phyloP scores from a whole-genome alignment of 495 filamentous ascomycete genomes.

The Aspergillus haitiensis region DNA sequence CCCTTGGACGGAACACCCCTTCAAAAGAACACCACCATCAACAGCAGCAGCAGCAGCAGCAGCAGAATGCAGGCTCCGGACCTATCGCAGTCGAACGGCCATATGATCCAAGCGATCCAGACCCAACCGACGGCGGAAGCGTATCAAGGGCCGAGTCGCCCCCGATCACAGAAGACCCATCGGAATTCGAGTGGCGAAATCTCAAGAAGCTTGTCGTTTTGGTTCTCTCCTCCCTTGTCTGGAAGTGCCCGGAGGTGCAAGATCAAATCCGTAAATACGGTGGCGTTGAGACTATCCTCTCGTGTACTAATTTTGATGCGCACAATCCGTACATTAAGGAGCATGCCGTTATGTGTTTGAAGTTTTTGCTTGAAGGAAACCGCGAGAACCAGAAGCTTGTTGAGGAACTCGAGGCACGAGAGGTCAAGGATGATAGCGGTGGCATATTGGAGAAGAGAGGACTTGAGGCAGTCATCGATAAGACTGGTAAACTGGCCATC shows the following conservation, averaged over 20 bases:
- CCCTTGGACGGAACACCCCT: constrained; percentile 36
- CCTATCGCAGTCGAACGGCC: constrained; percentile 59
- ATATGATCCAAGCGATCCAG: constrained; percentile 53
- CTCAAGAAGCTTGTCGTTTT: constrained; percentile 90
- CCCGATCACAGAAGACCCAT: constrained; percentile 74
- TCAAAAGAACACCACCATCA: constrained; percentile 16
- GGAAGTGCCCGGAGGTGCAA: constrained; percentile 78
- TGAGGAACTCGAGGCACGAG: constrained; percentile 59
- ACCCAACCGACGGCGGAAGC: constrained; percentile 41
- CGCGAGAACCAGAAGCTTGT: constrained; percentile 75
- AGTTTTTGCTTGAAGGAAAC: constrained; percentile 84
- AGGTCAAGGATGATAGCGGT: constrained; percentile 48
- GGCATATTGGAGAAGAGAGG: constrained; percentile 52
- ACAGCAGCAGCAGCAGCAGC: constrained; percentile 26
- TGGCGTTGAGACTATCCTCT: constrained; percentile 80
- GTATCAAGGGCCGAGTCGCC: constrained; percentile 55
- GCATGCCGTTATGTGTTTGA: constrained; percentile 85
- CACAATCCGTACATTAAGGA: constrained; percentile 90
- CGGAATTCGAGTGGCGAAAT: constrained; percentile 89
- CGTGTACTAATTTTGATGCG: constrained; percentile 81
- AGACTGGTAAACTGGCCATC: constrained; percentile 50
- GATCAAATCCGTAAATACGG: constrained; percentile 78
- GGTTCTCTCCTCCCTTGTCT: constrained; percentile 78
- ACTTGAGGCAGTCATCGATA: constrained; percentile 55
- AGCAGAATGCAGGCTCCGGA: constrained; percentile 30